Base-by-base conservation (phyloP, 768 basidiomycete species). In the Boletus tomentosulus region DNA sequence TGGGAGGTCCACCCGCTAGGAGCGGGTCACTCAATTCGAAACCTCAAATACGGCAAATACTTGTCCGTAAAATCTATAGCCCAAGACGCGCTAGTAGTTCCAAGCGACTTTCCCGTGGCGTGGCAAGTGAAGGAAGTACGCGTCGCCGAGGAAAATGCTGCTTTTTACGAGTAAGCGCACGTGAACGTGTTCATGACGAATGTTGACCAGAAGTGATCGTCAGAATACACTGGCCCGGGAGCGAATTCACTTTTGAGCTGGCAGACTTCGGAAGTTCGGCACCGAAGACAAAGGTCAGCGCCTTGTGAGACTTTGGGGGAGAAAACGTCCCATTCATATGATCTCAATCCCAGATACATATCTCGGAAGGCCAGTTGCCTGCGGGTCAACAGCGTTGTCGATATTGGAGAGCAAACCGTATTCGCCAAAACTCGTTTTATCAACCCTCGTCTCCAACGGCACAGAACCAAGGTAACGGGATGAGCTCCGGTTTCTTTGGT, bases 1-100 rank as follows among this genome's bases (percentile, higher is more conserved):
- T 68, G 67, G 67, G 67, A 68, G 12, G 58, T 70, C 30, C 60
- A 59, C 39, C 64, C 64, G 1, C 48, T 68, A 0, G 67, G 67
- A 41, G 64, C 68, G 10, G 67, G 67, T 8, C 55, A 70, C 31
- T 64, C 60, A 11, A 68, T 68, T 46, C 62, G 69, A 47, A 68
- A 68, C 56, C 39, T 66, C 46, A 66, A 68, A 47, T 66, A 64
- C 12, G 68, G 68, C 12, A 66, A 68, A 57, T 70, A 68, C 31
- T 19, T 68, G 28, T 58, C 68, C 24, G 47, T 68, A 6, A 66
- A 50, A 43, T 54, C 66, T 1, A 60, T 67, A 27, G 47, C 64
- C 46, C 68, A 54, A 44, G 66, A 68, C 19, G 58, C 57, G 22
- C 41, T 56, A 1, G 48, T 68, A n/a, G 39, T 66, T 1, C 22